A percentile compares a stretch with the other conserved stretches of the same genome.
Conservation (phyloP, 495 filamentous ascomycete genomes). For the Rusavskia elegans region DNA sequence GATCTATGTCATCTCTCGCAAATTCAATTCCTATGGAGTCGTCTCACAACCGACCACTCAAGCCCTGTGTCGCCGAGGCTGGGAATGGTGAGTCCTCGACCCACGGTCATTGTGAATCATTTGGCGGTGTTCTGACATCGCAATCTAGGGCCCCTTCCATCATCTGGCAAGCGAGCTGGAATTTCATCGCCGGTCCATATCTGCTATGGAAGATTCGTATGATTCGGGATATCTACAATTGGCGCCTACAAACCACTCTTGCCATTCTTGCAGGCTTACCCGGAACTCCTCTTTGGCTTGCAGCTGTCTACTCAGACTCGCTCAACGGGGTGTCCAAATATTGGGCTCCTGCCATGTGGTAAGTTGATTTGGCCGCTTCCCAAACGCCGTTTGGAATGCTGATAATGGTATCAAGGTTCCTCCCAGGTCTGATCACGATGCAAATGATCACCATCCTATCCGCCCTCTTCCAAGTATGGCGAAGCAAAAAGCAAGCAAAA, state of each 20-base stretch:
- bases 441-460: conserved; percentile 25
- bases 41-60: conserved; percentile 33
- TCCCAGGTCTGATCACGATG: conserved; percentile 35
- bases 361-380: conserved; percentile 10
- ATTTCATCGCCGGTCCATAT: conserved; percentile 38
- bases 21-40: conserved; percentile 44
- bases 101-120: neutral
- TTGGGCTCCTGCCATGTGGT: conserved; percentile 43
- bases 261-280: conserved; percentile 35
- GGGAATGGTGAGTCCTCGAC: conserved; percentile 41
- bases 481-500: conserved; percentile 14
- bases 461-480: conserved; percentile 17
- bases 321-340: conserved; percentile 38
- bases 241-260: conserved; percentile 48
- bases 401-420: conserved; percentile 26
- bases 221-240: conserved; percentile 50
- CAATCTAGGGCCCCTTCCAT: conserved; percentile 37
- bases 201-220: conserved; percentile 28
- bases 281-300: conserved; percentile 51
- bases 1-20: conserved; percentile 48
- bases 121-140: neutral
- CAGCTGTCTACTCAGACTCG: conserved; percentile 38
- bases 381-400: neutral
- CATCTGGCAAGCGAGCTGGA: conserved; percentile 48
- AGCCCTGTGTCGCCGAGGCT: conserved; percentile 31